A percentile compares a stretch with the other conserved stretches of the same genome.
These are phyloP conservation scores for Pholiota conissans DNA, from an alignment of 768 basidiomycete genomes.

Conservation along the genomic window DNA sequence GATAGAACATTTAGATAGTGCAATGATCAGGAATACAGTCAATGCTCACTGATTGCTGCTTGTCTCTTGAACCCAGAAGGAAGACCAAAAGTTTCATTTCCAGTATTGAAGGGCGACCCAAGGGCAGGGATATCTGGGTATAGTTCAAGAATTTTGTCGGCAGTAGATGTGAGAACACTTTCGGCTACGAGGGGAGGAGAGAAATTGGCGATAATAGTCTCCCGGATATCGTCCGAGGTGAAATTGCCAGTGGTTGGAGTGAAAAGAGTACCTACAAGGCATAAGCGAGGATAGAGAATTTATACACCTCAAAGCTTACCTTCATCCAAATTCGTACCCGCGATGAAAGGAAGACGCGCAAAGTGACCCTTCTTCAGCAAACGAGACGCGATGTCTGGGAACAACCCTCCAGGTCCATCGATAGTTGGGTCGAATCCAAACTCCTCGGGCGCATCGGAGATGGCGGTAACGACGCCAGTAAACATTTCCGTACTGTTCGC, in stretches of 20 bases:
- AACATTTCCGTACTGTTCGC: conserved; percentile 25
- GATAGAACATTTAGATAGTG: background rate
- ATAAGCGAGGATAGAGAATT: too few species aligned
- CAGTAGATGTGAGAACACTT: conserved; percentile 18
- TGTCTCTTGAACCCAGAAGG: conserved; percentile 30
- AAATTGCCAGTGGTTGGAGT: conserved; percentile 20
- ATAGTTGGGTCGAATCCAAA: conserved; percentile 38
- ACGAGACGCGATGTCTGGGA: conserved; percentile 38
- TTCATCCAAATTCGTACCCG: conserved; percentile 46
- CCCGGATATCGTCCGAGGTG: conserved; percentile 25
- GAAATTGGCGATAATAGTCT: conserved; percentile 23
- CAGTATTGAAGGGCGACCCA: conserved; percentile 48
- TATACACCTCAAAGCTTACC: conserved; percentile 27
- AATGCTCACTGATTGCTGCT: conserved; percentile 26
- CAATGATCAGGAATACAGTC: background rate
- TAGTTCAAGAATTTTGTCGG: conserved; percentile 29
- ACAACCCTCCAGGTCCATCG: conserved; percentile 39
- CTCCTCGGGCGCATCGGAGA: conserved; percentile 13
- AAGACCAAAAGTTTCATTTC: conserved; percentile 43
- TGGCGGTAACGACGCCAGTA: conserved; percentile 15
- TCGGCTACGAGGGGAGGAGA: conserved; percentile 29
- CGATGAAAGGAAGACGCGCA: conserved; percentile 42
- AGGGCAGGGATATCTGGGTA: conserved; percentile 42
- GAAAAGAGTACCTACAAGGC: conserved; percentile 34
- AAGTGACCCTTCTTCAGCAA: conserved; percentile 27